Base-by-base conservation (phyloP, 108 stramenopile species). In the Cyclotella atomus region DNA sequence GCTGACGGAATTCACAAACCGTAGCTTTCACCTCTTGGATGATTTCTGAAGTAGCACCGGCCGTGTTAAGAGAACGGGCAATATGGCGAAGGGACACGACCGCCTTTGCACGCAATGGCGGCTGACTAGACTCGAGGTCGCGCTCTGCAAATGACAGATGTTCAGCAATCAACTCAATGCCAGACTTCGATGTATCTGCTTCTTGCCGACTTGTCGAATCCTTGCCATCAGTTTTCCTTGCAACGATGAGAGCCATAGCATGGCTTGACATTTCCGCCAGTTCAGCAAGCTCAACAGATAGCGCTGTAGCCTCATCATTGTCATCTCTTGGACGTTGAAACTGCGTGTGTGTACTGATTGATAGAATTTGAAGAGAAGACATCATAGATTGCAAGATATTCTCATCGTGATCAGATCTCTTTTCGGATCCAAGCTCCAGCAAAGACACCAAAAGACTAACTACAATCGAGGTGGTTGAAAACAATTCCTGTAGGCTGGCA, bases 201-300 rank as follows among this genome's bases (percentile, higher is more conserved):
- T n/a, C 34, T 65, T 61, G 47, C 21, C 24, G 27, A 36, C 30
- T 24, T 1, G 10, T 35, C 9, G 20, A 36, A 29, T 71, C 50
- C 12, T 43, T 15, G 7, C 27, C 5, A 49, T 75, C 45, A 53
- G 56, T 54, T 41, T 56, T 53, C 21, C 93, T 78, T 3, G 88
- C 61, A 10, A 79, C 87, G 35, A 95, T 83, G 15, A 95, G 68
- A 47, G 88, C 84, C 73, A 89, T 71, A 17, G 90, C 91, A 63
- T 95, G 89, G 23, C 87, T 88, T 21, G 94, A 85, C 86, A 92
- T 87, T 56, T 95, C 94, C 20, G 87, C 88, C 49, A 92, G 61
- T 27, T 85, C 83, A 16, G 88, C 27, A 43, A 63, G 61, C 65
- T 49, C 36, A 24, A 28, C 61, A 45, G 79, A 69, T 46, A 49